A percentile compares a stretch with the other conserved stretches of the same genome.
phyloP scores from a whole-genome alignment of 202 grass and related monocot genomes.

The Schoenoplectus tabernaemontani region DNA sequence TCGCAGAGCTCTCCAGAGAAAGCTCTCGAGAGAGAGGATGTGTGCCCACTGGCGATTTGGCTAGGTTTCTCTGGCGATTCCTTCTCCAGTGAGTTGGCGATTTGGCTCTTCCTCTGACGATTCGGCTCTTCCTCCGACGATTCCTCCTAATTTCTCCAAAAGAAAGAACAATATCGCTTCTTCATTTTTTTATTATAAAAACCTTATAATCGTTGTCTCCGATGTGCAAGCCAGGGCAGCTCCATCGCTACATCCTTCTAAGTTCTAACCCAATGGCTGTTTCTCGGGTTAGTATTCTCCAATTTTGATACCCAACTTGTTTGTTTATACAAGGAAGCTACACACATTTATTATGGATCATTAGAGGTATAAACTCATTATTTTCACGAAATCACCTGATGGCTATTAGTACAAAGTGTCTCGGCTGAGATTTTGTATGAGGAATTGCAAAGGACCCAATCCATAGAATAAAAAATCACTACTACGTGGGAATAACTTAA shows the following conservation, averaged over 20 bases:
- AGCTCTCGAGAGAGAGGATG: no score
- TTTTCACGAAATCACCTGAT: not conserved
- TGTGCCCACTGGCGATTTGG: no score
- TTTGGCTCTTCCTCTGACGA: no score
- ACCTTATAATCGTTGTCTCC: not conserved
- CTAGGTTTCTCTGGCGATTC: no score
- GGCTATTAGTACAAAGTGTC: not conserved
- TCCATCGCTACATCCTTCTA: not conserved
- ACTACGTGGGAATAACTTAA: not conserved
- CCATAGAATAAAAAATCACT: not conserved
- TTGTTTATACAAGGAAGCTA: not conserved
- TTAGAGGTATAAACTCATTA: not conserved
- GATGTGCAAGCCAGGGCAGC: not conserved
- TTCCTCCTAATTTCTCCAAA: not conserved
- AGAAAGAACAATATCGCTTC: not conserved
- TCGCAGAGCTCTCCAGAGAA: no score
- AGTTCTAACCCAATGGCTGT: not conserved
- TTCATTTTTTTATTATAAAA: not conserved
- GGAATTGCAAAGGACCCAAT: not conserved
- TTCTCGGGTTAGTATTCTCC: slow-evolving; percentile 4
- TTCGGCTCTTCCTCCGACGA: no score
- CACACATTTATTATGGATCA: not conserved
- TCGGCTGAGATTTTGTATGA: not conserved
- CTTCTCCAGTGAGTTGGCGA: no score
- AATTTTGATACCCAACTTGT: not conserved